A percentile compares a stretch with the other conserved stretches of the same genome.
Conservation (phyloP, 306 rosid genomes). For the Cicer bijugum region DNA sequence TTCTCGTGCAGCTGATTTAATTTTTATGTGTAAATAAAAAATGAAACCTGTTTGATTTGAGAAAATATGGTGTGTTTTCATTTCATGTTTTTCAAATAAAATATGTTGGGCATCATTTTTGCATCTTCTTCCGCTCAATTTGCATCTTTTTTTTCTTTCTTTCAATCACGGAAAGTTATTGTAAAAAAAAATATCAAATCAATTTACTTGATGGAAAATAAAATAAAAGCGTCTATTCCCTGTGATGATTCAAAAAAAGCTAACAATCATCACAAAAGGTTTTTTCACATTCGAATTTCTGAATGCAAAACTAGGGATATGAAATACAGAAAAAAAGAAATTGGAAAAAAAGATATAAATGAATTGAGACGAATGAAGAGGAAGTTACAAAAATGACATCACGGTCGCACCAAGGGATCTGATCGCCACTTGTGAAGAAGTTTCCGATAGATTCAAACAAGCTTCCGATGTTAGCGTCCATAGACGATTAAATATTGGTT, state of each 20-base stretch:
- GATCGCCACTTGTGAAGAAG: conserved; percentile 67
- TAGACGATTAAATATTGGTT: conserved; percentile 1
- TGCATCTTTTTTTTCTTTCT: too few species aligned
- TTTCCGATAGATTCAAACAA: conserved; percentile 72
- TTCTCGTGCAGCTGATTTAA: not conserved
- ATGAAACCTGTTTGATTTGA: not conserved
- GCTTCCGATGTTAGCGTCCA: conserved; percentile 70
- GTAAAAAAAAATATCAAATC: conserved; percentile 8
- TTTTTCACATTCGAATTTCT: not conserved
- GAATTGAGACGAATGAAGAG: conserved; percentile 11
- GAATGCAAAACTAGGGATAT: conserved; percentile 25
- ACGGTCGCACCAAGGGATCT: conserved; percentile 90
- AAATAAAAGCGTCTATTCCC: conserved; percentile 5
- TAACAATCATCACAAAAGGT: not conserved
- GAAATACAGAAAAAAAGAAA: conserved; percentile 11
- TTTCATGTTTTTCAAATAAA: not conserved
- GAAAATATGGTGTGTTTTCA: not conserved
- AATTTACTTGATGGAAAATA: not conserved
- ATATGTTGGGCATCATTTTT: too few species aligned
- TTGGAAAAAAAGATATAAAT: not conserved
- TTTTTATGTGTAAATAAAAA: not conserved
- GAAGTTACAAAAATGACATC: conserved; percentile 70
- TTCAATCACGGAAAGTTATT: not conserved
- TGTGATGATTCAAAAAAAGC: not conserved
- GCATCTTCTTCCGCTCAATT: too few species aligned